phyloP scores from a whole-genome alignment of 441 rosid species.

The Lepidium campestre region DNA sequence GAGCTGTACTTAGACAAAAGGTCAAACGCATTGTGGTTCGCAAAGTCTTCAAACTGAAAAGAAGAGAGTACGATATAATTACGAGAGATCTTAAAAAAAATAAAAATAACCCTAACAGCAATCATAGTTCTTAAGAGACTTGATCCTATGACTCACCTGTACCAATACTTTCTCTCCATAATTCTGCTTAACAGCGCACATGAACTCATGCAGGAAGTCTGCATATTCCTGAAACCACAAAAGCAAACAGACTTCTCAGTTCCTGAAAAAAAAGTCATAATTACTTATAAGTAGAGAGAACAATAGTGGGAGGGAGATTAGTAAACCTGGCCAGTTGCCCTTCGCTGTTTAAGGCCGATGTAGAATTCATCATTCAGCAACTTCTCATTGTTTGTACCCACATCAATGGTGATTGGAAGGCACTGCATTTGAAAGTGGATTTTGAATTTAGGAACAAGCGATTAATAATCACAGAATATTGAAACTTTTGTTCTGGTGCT shows the following conservation, averaged over 20 bases:
- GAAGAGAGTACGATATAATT: neutral
- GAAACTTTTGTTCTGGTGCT: conserved; percentile 21
- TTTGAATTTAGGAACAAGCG: neutral
- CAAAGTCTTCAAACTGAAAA: conserved; percentile 90
- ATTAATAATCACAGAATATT: neutral
- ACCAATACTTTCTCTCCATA: conserved; percentile 82
- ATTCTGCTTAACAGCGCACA: conserved; percentile 79
- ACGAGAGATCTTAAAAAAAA: neutral
- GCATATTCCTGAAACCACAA: conserved; percentile 52
- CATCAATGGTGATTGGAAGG: conserved; percentile 87
- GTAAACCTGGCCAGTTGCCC: conserved; percentile 78
- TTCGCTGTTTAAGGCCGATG: conserved; percentile 67
- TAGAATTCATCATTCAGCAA: conserved; percentile 81
- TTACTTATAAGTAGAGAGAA: neutral
- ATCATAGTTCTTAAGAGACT: neutral
- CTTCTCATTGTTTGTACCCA: conserved; percentile 81
- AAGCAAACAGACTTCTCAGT: conserved; percentile 7
- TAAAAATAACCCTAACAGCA: neutral
- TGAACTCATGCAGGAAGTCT: conserved; percentile 76
- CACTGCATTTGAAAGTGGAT: conserved; percentile 39
- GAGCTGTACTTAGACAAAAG: conserved; percentile 61
- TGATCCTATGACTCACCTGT: conserved; percentile 46
- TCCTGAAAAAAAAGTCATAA: conserved; percentile 1
- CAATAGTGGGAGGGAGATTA: neutral
- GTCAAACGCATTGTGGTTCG: conserved; percentile 86